Evolutionary conservation across 176 grass and related monocot genomes (phyloP), one percentile per base, ranked within the genome.

Genomic region (Oryza punctata): DNA sequence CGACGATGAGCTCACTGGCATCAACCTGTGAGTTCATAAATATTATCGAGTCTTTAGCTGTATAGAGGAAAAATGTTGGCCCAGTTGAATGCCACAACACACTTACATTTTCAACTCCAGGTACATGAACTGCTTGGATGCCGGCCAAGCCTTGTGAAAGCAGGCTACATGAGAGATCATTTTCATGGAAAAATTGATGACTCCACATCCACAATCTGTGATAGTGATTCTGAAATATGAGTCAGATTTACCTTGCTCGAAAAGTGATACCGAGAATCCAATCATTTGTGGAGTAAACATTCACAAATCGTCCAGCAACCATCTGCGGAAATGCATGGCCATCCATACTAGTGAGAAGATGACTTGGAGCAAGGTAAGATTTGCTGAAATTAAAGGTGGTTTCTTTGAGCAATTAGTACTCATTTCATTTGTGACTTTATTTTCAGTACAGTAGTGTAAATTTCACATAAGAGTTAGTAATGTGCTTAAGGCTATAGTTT

Each of bases 221-320:
- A 27, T 21, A 30, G 47, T 23, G 47, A 78, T 44, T 61, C 57
- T 61, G 3, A 24, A 61, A 24, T 24, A 10, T 11, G n/a, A 61
- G 57, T 23, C 7, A 61, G 57, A 5, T 27, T 82, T 89, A 95
- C 96, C 96, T 99, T 41, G 96, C 93, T 32, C 91, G 91, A 40
- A 96, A 99, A 57, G 89, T 88, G 54, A 98, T 25, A 32, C 96
- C 91, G 40, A 95, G 96, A 77, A 96, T 92, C 96, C 96, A 96
- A 74, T 96, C 96, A 65, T 83, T 99, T 26, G 77, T 92, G 1
- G 96, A 99, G 82, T 92, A 99, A 6, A 93, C 89, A 72, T 99
- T 99, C 78, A 96, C 87, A 77, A 98, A 90, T 76, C 96, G 94
- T 18, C 91, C 93, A 15, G 91, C 87, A 63, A 94, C 87, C 87